Base-by-base conservation (phyloP, 768 basidiomycete species). In the Lactifluus subvellereus region DNA sequence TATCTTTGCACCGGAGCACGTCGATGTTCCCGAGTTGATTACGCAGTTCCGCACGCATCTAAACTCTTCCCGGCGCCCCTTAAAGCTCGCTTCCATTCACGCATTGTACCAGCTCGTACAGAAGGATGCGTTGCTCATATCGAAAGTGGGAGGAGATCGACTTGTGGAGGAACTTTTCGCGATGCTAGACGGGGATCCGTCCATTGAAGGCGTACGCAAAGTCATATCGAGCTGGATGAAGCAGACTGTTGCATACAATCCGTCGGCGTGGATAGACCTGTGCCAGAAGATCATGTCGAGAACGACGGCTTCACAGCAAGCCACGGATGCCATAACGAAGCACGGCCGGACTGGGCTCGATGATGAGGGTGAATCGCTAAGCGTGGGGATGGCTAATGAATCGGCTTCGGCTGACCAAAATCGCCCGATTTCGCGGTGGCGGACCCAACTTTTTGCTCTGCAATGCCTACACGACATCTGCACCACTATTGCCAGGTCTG, bases 241-340 rank as follows among this genome's bases (percentile, higher is more conserved):
- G 66, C 97, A 99, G 73, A 98, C 97, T 0, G 95, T 93, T 1
- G 80, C 91, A 20, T 84, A 91, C 60, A 91, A 94, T 65, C 96
- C 97, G 0, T 94, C 90, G 0, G 97, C 95, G 1, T 99, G 97
- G 97, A 97, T 99, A 60, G 94, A 95, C 71, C 80, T 98, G 1
- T 98, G 96, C 69, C 96, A 98, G 73, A 80, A 94, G 30, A 98
- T 99, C 71, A 98, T 99, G 94, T 87, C 91, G 6, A 82, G 91
- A 10, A 95, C 94, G 11, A 94, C 92, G 5, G 91, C 90, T 1
- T 86, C 88, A 2, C 91, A 89, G 69, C 87, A 85, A 69, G 84
- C 82, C 14, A 80, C 81, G 1, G 85, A 90, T 63, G 84, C 85
- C 4, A 81, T 85, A 0, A 60, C 73, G 11, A 83, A 80, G 38